phyloP scores from a whole-genome alignment of 257 asterid genomes.

The Cruciata laevipes region DNA sequence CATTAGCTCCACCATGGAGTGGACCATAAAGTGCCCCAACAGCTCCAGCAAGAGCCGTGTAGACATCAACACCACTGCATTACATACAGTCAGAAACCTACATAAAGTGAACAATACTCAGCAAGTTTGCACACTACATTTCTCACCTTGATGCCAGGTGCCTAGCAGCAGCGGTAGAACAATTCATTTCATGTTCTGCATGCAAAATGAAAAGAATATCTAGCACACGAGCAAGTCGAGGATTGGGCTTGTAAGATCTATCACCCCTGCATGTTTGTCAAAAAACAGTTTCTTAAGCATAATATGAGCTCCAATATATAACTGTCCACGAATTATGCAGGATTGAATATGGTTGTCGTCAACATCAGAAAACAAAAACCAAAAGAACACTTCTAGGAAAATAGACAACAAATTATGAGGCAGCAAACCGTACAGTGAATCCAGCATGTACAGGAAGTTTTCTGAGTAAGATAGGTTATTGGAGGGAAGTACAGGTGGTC shows the following conservation, averaged over 20 bases:
- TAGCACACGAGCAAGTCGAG: slow-evolving; percentile 94
- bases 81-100: slow-evolving; percentile 15
- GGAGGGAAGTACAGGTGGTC: slow-evolving; percentile 98
- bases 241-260: slow-evolving; percentile 82
- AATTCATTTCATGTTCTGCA: slow-evolving; percentile 99
- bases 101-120: background rate
- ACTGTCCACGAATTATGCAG: background rate
- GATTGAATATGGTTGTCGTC: background rate
- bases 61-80: slow-evolving; percentile 96
- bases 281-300: slow-evolving; percentile 9
- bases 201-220: slow-evolving; percentile 91
- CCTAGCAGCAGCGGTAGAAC: slow-evolving; percentile 98
- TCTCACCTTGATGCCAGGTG: slow-evolving; percentile 93
- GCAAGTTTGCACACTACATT: slow-evolving; percentile 11
- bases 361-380: background rate
- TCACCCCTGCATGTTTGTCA: slow-evolving; percentile 65
- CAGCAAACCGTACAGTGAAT: slow-evolving; percentile 69
- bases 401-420: slow-evolving; percentile 4
- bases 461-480: slow-evolving; percentile 86
- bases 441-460: slow-evolving; percentile 98
- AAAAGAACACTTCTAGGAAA: background rate
- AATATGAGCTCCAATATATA: background rate
- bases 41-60: slow-evolving; percentile 97
- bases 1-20: slow-evolving; percentile 99
- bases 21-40: slow-evolving; percentile 99